phyloP scores from a whole-genome alignment of 345 rosid species.

The thale cress (Arabidopsis thaliana) region DNA sequence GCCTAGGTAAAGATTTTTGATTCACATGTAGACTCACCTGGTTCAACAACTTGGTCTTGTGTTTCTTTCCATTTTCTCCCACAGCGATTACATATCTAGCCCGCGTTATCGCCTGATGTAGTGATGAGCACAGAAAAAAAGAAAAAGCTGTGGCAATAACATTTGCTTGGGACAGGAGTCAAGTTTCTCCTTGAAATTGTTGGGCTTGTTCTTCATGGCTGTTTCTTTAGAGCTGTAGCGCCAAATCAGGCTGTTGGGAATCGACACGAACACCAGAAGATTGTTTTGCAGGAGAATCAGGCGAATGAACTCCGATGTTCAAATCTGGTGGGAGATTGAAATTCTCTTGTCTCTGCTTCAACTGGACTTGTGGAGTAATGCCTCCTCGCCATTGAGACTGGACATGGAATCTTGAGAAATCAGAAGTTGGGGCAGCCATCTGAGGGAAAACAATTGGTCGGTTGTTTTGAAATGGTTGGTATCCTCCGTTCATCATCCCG shows the following conservation, averaged over 20 bases:
- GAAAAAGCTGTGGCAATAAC: neutral
- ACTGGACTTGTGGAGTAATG: conserved; percentile 57
- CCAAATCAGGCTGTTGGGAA: conserved; percentile 94
- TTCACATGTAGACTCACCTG: conserved; percentile 17
- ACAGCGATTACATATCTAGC: neutral
- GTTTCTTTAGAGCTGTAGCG: conserved; percentile 70
- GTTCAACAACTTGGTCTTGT: conserved; percentile 4
- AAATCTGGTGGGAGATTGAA: conserved; percentile 76
- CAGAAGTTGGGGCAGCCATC: conserved; percentile 50
- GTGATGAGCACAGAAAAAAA: conserved; percentile 8
- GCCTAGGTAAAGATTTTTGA: conserved; percentile 7
- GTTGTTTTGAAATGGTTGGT: conserved; percentile 45
- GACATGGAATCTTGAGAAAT: conserved; percentile 64
- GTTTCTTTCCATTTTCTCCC: neutral
- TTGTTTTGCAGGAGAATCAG: conserved; percentile 83
- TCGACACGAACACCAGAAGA: conserved; percentile 76
- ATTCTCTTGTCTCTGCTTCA: conserved; percentile 67
- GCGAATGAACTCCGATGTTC: conserved; percentile 86
- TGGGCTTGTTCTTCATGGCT: neutral
- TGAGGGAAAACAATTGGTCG: conserved; percentile 63
- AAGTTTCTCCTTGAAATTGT: conserved; percentile 8
- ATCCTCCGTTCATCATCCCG: conserved; percentile 50
- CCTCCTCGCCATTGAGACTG: conserved; percentile 70
- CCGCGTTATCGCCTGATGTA: neutral
- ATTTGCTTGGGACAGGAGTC: conserved; percentile 17